Evolutionary conservation across 331 rosid species (phyloP).

Genomic region (Pyracantha coccinea): DNA sequence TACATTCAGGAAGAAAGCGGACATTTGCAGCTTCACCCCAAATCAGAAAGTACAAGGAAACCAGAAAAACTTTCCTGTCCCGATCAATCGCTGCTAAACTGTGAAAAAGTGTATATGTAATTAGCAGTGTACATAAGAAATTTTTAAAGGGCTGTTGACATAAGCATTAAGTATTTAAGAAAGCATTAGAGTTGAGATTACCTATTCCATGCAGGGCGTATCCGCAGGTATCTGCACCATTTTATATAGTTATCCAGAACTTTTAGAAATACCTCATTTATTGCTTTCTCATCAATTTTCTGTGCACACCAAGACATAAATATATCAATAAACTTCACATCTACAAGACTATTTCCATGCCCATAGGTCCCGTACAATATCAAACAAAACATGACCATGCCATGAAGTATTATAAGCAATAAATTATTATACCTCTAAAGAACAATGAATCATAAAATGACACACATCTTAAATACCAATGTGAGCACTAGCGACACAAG

Average conservation of each 20-base stretch:
- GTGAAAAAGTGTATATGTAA: conserved; percentile 23
- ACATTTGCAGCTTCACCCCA: conserved; percentile 99
- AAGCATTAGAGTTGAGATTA: conserved; percentile 27
- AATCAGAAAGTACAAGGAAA: conserved; percentile 82
- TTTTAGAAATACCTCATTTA: conserved; percentile 74
- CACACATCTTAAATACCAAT: not conserved
- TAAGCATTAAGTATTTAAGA: conserved; percentile 9
- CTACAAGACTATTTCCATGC: not conserved
- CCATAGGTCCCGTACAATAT: not conserved
- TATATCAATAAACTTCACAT: conserved; percentile 6
- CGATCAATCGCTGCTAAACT: conserved; percentile 86
- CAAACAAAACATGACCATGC: not conserved
- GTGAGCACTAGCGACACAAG: not conserved
- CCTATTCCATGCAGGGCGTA: conserved; percentile 89
- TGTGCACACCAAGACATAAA: conserved; percentile 17
- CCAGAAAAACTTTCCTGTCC: conserved; percentile 75
- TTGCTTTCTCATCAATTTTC: conserved; percentile 87
- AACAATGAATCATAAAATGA: not conserved
- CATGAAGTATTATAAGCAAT: not conserved
- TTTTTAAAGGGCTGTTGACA: not conserved
- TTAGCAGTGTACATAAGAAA: conserved; percentile 12
- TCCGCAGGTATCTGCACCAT: conserved; percentile 90
- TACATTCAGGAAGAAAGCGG: conserved; percentile 97
- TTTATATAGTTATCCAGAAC: conserved; percentile 83
- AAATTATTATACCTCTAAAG: not conserved